phyloP scores from a whole-genome alignment of 2,329 filamentous ascomycete genomes.

The Pseudogymnoascus sp. region DNA sequence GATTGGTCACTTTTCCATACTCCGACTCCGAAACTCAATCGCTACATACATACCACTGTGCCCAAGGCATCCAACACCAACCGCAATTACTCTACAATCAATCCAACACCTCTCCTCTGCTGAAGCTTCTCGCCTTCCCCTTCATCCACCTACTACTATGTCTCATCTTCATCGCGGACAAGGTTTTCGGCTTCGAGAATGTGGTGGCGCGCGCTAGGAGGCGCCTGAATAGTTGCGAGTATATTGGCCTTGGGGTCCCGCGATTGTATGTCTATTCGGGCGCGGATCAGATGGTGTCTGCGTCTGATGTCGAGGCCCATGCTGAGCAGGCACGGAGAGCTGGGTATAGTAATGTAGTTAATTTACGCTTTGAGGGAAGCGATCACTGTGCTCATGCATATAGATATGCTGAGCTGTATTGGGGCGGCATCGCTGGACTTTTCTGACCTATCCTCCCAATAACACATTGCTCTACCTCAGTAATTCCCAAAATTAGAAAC shows the following conservation, averaged over 20 bases:
- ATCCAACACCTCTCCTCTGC: not conserved
- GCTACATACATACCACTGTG: too few species aligned
- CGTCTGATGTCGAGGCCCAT: not conserved
- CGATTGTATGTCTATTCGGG: not conserved
- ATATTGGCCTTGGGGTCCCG: not conserved
- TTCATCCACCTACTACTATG: constrained; percentile 40
- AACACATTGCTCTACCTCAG: too few species aligned
- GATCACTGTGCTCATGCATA: not conserved
- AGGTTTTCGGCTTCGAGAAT: constrained; percentile 26
- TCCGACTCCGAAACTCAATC: too few species aligned
- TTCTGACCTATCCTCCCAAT: too few species aligned
- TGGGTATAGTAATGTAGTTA: not conserved
- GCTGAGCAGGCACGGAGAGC: not conserved
- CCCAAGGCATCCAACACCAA: too few species aligned
- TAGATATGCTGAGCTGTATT: too few species aligned
- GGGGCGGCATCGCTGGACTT: too few species aligned
- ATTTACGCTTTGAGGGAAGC: not conserved
- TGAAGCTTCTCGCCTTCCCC: not conserved
- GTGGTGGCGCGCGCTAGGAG: not conserved
- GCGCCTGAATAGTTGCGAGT: not conserved
- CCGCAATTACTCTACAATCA: too few species aligned
- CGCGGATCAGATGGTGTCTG: not conserved
- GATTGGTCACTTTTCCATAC: too few species aligned
- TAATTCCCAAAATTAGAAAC: too few species aligned
- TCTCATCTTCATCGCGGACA: constrained; percentile 52